Percentiles rank a stretch among this genome's conserved stretches.
phyloP scores from a whole-genome alignment of 495 filamentous ascomycete species.

The Aspergillus hancockii region DNA sequence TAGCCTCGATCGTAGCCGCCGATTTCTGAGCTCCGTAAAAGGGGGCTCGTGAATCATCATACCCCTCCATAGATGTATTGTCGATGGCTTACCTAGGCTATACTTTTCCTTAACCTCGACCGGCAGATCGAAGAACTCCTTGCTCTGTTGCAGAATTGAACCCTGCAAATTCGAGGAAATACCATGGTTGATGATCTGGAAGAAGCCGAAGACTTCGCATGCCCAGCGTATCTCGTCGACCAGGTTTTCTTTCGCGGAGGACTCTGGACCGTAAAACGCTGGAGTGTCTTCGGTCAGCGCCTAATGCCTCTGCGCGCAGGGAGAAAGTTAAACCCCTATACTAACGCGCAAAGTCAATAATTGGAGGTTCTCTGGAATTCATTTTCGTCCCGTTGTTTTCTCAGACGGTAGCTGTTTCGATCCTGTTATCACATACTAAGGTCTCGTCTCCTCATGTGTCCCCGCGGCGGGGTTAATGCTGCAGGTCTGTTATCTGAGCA shows the following conservation, averaged over 20 bases:
- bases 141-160: conserved; percentile 64
- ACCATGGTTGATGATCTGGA: conserved; percentile 80
- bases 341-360: conserved; percentile 11
- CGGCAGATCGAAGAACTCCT: conserved; percentile 75
- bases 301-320: neutral
- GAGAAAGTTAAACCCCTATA: neutral
- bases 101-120: conserved; percentile 50
- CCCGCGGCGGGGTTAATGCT: no score
- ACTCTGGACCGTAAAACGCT: conserved; percentile 21
- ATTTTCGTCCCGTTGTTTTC: neutral
- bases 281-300: neutral
- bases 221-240: conserved; percentile 20
- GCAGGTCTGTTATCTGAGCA: no score
- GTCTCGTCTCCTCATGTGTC: no score
- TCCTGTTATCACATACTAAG: neutral
- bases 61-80: no score
- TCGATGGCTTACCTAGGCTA: conserved; percentile 5
- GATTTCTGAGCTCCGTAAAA: conserved; percentile 10
- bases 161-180: conserved; percentile 66
- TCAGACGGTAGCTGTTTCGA: neutral
- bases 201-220: conserved; percentile 66
- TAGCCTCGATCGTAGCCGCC: conserved; percentile 40
- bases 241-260: conserved; percentile 6
- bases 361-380: neutral
- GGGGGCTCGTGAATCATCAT: neutral